Evolutionary conservation across 257 asterid genomes (phyloP).

Genomic region (Ligustrum vulgare): DNA sequence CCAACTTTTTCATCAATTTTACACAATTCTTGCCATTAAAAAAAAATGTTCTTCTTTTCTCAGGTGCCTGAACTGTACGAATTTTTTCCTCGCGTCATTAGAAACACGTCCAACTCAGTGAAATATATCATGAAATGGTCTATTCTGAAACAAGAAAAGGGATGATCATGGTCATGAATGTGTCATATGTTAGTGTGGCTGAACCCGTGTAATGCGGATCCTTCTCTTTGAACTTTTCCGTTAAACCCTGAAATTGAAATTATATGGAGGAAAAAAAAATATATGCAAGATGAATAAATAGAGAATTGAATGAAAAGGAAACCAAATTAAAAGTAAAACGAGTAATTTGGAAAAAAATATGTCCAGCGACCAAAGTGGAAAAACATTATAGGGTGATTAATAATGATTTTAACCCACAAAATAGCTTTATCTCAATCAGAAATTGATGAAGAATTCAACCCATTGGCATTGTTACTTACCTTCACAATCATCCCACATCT

Average conservation of each 20-base stretch:
- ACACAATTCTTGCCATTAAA: no score
- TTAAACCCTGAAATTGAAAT: conserved; percentile 64
- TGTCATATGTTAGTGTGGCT: conserved; percentile 67
- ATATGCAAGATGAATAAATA: background rate
- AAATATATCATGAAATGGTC: background rate
- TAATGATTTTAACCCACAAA: no score
- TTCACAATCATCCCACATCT: conserved; percentile 92
- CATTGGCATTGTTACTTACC: conserved; percentile 39
- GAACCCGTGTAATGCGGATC: conserved; percentile 71
- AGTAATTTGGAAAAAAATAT: no score
- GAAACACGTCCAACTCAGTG: conserved; percentile 1
- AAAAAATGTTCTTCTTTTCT: no score
- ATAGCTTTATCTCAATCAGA: background rate
- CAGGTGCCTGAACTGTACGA: background rate
- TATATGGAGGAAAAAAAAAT: background rate
- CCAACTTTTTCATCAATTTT: no score
- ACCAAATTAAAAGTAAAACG: background rate
- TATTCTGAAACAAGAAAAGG: conserved; percentile 65
- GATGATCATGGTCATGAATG: conserved; percentile 73
- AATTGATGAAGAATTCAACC: background rate
- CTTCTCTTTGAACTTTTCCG: conserved; percentile 90
- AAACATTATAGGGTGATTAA: no score
- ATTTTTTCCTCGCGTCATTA: background rate
- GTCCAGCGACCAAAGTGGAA: no score
- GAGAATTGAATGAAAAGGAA: background rate